Evolutionary conservation across 164 flowering plant species (phyloP).

Genomic region (Amborella trichopoda): DNA sequence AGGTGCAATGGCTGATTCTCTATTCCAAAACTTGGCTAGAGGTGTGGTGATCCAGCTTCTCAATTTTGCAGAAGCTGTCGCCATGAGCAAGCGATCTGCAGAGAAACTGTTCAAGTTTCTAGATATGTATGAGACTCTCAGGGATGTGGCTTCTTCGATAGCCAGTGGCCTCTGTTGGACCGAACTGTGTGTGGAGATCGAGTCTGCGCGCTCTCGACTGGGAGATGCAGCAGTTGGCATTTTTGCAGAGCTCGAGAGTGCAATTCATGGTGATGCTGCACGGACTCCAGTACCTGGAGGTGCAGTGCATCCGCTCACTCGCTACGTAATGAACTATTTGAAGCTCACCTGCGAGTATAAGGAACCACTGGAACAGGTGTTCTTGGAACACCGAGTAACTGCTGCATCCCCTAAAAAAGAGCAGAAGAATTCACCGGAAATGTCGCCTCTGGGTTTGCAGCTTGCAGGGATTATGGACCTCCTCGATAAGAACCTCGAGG

Average conservation of each 20-base stretch:
- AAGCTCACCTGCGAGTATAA: constrained; percentile 62
- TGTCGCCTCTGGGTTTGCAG: constrained; percentile 37
- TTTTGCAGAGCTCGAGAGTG: constrained; percentile 64
- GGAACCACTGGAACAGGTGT: constrained; percentile 51
- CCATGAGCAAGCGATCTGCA: constrained; percentile 46
- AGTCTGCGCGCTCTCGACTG: constrained; percentile 20
- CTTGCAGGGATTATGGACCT: constrained; percentile 45
- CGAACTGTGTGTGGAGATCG: constrained; percentile 35
- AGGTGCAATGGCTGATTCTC: constrained; percentile 9
- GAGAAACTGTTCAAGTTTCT: constrained; percentile 71
- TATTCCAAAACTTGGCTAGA: constrained; percentile 26
- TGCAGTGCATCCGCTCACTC: constrained; percentile 77
- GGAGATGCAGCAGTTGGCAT: constrained; percentile 49
- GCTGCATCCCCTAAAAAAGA: no score
- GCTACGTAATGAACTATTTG: constrained; percentile 76
- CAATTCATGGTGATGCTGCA: constrained; percentile 45
- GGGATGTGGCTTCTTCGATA: constrained; percentile 21
- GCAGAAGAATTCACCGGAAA: neutral
- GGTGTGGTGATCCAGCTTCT: constrained; percentile 34
- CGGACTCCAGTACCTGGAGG: constrained; percentile 77
- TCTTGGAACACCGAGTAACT: constrained; percentile 29
- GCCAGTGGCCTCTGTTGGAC: constrained; percentile 13
- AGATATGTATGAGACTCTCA: constrained; percentile 63
- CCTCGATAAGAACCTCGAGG: constrained; percentile 45
- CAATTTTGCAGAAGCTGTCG: constrained; percentile 59